Conservation (phyloP, 2,329 filamentous ascomycete genomes). For the Colletotrichum chlorophyti region DNA sequence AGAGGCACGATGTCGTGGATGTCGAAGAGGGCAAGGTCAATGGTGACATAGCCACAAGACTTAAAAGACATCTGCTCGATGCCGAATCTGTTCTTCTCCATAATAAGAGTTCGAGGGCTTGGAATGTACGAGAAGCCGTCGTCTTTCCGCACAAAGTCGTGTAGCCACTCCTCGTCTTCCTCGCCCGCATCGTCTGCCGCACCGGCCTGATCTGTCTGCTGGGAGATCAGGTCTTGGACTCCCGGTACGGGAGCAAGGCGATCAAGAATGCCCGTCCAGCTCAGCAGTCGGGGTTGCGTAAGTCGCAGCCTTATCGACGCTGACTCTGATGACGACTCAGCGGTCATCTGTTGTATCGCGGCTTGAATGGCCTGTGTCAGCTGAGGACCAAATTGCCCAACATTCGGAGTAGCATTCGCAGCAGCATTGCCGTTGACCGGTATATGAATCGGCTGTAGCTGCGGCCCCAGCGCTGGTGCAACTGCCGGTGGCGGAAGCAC, state of each 20-base stretch:
- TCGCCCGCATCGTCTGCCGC: background rate
- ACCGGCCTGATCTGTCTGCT: no score
- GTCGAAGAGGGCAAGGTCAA: slow-evolving; percentile 45
- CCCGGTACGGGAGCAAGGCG: slow-evolving; percentile 47
- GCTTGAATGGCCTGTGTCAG: background rate
- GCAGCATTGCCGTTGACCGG: no score
- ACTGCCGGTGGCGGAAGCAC: background rate
- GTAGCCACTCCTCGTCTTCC: background rate
- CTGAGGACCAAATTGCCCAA: background rate
- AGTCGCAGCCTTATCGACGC: slow-evolving; percentile 17
- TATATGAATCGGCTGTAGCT: no score
- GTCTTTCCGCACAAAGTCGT: background rate
- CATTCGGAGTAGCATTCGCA: no score
- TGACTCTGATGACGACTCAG: no score
- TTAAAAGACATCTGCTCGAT: slow-evolving; percentile 56
- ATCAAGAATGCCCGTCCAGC: slow-evolving; percentile 51
- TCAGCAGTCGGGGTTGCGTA: slow-evolving; percentile 38
- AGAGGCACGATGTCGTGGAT: slow-evolving; percentile 42
- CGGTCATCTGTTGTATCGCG: no score
- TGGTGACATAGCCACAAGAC: slow-evolving; percentile 66
- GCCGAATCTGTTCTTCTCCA: slow-evolving; percentile 37
- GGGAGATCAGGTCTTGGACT: slow-evolving; percentile 35
- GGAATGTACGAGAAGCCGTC: slow-evolving; percentile 33
- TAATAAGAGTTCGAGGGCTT: slow-evolving; percentile 27
- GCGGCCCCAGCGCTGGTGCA: no score